Percentiles rank a stretch among this genome's conserved stretches.
These are phyloP conservation scores for Corynascus novoguineensis DNA, from an alignment of 495 filamentous ascomycete species.

Conservation along the genomic window DNA sequence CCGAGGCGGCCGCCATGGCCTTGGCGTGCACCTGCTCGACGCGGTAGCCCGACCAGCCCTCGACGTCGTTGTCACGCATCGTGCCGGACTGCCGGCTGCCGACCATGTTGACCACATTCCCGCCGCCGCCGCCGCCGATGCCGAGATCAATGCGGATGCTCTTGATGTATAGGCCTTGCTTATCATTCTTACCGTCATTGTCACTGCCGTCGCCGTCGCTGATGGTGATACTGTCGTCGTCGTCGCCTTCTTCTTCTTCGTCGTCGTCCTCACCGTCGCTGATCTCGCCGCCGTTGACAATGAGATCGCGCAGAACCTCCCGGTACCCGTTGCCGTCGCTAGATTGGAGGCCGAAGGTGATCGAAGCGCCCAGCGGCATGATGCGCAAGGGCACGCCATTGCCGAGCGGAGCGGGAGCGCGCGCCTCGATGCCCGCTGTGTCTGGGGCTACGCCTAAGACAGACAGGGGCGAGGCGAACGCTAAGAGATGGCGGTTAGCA, in stretches of 20 bases:
- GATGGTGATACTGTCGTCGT: too few relatives aligned
- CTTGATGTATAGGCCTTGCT: too few relatives aligned
- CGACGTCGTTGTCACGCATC: slow-evolving; percentile 49
- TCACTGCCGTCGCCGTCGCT: not conserved
- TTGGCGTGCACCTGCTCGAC: slow-evolving; percentile 42
- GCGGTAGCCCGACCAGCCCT: slow-evolving; percentile 45
- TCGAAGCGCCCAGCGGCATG: slow-evolving; percentile 52
- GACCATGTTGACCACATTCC: slow-evolving; percentile 44
- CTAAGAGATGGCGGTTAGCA: slow-evolving; percentile 9
- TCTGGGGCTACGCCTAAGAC: slow-evolving; percentile 18
- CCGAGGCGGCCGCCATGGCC: slow-evolving; percentile 19
- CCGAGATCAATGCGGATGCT: too few relatives aligned
- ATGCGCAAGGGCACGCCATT: slow-evolving; percentile 38
- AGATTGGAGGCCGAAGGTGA: slow-evolving; percentile 40
- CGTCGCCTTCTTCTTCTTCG: too few relatives aligned
- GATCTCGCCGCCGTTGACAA: slow-evolving; percentile 10
- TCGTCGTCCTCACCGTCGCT: too few relatives aligned
- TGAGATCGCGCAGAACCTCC: slow-evolving; percentile 22
- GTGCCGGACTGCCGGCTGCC: slow-evolving; percentile 41
- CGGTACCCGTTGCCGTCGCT: slow-evolving; percentile 39
- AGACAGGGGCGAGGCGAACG: slow-evolving; percentile 24
- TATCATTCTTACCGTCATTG: too few relatives aligned
- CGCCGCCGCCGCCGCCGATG: slow-evolving; percentile 14
- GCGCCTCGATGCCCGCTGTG: slow-evolving; percentile 7
- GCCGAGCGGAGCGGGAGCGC: slow-evolving; percentile 15